Percentiles rank a stretch among this genome's conserved stretches.
phyloP scores from a whole-genome alignment of 441 rosid genomes.

The Sinapis alba region DNA sequence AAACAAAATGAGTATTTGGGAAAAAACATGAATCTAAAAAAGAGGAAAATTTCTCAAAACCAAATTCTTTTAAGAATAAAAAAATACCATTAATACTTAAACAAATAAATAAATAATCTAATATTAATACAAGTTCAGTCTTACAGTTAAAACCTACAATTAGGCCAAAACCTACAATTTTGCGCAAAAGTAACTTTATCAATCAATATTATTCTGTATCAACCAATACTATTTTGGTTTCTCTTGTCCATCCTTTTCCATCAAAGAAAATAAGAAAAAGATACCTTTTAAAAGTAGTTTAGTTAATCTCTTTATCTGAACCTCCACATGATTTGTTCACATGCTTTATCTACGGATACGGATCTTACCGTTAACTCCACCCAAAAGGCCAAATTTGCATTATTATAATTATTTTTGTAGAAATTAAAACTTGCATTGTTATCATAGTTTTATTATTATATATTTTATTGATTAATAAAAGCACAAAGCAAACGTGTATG shows the following conservation, averaged over 20 bases:
- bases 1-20: too few relatives aligned
- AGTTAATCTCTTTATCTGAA: neutral
- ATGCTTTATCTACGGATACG: neutral
- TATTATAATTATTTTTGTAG: too few relatives aligned
- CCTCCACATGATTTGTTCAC: neutral
- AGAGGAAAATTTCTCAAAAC: too few relatives aligned
- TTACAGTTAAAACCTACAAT: too few relatives aligned
- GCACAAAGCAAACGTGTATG: neutral
- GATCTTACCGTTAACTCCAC: slow-evolving; percentile 3
- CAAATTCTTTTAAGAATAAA: too few relatives aligned
- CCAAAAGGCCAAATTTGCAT: neutral
- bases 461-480: neutral
- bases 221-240: neutral
- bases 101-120: too few relatives aligned
- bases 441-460: neutral
- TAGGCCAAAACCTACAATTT: too few relatives aligned
- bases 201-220: neutral
- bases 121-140: too few relatives aligned
- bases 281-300: neutral
- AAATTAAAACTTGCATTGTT: neutral
- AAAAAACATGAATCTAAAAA: too few relatives aligned
- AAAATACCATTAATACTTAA: too few relatives aligned
- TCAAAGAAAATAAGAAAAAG: neutral
- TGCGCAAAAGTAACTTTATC: too few relatives aligned
- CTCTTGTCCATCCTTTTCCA: neutral